Evolutionary conservation across 495 filamentous ascomycete genomes (phyloP), one percentile per base, ranked within the genome.

Genomic region (Podospora bellae-mahoneyi): DNA sequence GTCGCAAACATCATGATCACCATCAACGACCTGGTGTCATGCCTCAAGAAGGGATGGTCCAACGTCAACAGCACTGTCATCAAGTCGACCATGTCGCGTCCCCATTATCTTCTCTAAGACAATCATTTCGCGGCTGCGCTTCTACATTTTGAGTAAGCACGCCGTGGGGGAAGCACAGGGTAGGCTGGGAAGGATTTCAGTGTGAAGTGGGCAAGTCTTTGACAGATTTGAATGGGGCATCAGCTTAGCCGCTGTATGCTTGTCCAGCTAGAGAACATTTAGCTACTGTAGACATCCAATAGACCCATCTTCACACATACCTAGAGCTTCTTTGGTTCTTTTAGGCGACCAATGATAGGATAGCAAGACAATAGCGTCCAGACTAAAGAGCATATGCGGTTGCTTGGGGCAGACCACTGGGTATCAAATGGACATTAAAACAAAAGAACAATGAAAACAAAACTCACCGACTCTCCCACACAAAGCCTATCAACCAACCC

Each of bases 21-120:
- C 80, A 98, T 99, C 89, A 99, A 99, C 88, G 98, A 98, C 87
- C 87, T 99, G 60, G 94, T 99, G 77, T 96, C 92, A 73, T 86
- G 98, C 74, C 85, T 99, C 80, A 98, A 99, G 93, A 99, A 99
- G 89, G 95, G 96, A 75, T 99, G 95, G 95, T 96, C 98, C 88
- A 99, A 99, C 85, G 96, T 99, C 79, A 96, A 96, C 74, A 93
- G 90, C 84, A 87, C 98, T 86, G 97, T 94, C 74, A 93, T 99
- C 87, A 99, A 99, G 90, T 95, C 96, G 81, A 91, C 92, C 82
- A 98, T 99, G 96, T 94, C 90, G 78, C 94, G 94, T 68, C 96
- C 95, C 1, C 54, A 0, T 57, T 13, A 5, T 57, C 54, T 18
- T 57, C 7, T 57, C 15, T 57, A 57, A 5, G 5, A 13, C 5